Base-by-base conservation (phyloP, 148 eudicot species). In the Chenopodium quinoa region DNA sequence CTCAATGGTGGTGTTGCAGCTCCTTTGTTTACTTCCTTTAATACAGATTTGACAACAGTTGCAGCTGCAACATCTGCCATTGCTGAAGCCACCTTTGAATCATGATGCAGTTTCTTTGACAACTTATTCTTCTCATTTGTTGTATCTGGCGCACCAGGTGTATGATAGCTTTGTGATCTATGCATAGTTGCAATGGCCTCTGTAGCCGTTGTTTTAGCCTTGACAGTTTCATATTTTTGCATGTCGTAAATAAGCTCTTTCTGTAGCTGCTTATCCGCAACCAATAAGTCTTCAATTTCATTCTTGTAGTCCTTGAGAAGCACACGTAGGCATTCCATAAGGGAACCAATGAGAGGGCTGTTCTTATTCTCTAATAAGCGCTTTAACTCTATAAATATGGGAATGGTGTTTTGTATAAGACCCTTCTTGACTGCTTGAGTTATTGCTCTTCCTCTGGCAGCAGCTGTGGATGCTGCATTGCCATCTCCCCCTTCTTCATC, bases 241-340 rank as follows among this genome's bases (percentile, higher is more conserved):
- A 96, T 89, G 84, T 96, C 99, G 9, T 96, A 96, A 27, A 91
- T 83, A 73, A 94, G 92, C 84, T 96, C 99, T 78, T 91, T 96
- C 88, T 87, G 97, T 23, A 96, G 93, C 86, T 96, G 99, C 83
- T 88, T 90, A 86, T 96, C 99, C 1, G 99, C 97, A 64, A 96
- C 90, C 81, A 96, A 71, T 22, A 96, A 88, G 65, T 94, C 98
- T 19, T 96, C 99, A 37, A 27, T 27, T 84, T 96, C 99, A 40
- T 90, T 94, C 83, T 96, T 96, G 90, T 96, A 96, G 82, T 96
- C 99, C 82, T 96, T 96, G 86, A 96, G 99, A 72, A 96, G 89
- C 70, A 82, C 79, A 31, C 99, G 86, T 22, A 96, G 97, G 88
- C 99, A 96, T 48, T 96, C 98, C 99, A 96, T 93, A 62, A 96